These are phyloP conservation scores for Catharanthus roseus DNA, from an alignment of 257 asterid species.

Conservation along the genomic window DNA sequence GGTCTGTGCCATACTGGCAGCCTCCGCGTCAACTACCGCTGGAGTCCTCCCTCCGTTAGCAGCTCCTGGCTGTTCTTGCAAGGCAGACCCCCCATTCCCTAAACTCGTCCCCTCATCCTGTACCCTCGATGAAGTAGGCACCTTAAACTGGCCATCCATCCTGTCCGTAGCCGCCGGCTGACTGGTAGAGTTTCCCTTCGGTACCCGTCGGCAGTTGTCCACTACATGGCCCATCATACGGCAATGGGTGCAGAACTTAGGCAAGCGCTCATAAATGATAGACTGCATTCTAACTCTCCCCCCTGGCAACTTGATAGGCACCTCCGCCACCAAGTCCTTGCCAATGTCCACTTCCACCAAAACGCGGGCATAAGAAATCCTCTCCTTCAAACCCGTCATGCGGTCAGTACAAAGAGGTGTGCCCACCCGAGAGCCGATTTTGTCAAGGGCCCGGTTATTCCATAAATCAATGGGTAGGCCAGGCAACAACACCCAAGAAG, in stretches of 20 bases:
- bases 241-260: neutral
- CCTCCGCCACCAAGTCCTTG: neutral
- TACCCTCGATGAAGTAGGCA: too few species aligned
- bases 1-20: too few species aligned
- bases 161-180: too few species aligned
- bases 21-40: too few species aligned
- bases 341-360: neutral
- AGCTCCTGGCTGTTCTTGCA: too few species aligned
- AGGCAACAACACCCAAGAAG: neutral
- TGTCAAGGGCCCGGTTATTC: neutral
- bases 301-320: neutral
- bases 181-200: too few species aligned
- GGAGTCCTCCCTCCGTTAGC: too few species aligned
- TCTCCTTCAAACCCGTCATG: neutral
- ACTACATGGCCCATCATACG: neutral
- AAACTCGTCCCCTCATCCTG: too few species aligned
- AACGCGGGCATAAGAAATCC: neutral
- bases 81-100: too few species aligned
- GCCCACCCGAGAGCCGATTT: neutral
- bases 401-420: neutral
- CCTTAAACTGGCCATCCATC: too few species aligned
- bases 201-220: too few species aligned
- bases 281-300: neutral
- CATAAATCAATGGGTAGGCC: neutral
- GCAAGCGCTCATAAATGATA: neutral